phyloP scores from a whole-genome alignment of 495 filamentous ascomycete species.

The Daldinia concentrica region DNA sequence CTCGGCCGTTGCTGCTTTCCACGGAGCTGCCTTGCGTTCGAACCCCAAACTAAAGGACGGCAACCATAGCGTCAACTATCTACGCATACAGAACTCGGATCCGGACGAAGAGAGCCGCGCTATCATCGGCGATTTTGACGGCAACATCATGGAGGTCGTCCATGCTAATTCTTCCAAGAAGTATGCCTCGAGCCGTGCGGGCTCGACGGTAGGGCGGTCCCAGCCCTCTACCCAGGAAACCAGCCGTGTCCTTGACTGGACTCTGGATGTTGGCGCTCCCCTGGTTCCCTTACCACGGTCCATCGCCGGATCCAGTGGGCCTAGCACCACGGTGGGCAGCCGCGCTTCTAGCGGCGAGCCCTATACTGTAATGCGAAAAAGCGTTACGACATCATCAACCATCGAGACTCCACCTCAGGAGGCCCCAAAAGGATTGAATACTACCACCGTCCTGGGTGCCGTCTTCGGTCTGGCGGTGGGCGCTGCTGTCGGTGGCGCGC shows the following conservation, averaged over 20 bases:
- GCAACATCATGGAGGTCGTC: slow-evolving; percentile 61
- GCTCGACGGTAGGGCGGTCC: slow-evolving; percentile 46
- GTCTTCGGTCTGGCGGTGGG: slow-evolving; percentile 77
- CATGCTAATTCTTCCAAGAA: slow-evolving; percentile 46
- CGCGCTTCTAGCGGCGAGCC: slow-evolving; percentile 37
- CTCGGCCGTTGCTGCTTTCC: slow-evolving; percentile 55
- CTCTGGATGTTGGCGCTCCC: slow-evolving; percentile 52
- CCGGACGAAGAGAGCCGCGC: slow-evolving; percentile 46
- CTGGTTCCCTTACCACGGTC: slow-evolving; percentile 40
- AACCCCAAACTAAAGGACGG: slow-evolving; percentile 43
- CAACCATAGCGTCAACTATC: slow-evolving; percentile 20
- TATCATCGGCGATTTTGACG: slow-evolving; percentile 59
- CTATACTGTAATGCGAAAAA: slow-evolving; percentile 45
- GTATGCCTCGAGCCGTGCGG: slow-evolving; percentile 47
- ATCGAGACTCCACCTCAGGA: slow-evolving; percentile 47
- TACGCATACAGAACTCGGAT: slow-evolving; percentile 34
- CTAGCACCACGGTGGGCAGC: slow-evolving; percentile 36
- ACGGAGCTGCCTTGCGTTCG: slow-evolving; percentile 53
- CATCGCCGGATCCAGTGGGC: slow-evolving; percentile 28
- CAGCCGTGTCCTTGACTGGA: slow-evolving; percentile 61
- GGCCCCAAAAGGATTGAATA: slow-evolving; percentile 50
- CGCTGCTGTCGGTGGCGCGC: slow-evolving; percentile 75
- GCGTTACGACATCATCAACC: slow-evolving; percentile 50
- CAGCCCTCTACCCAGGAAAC: slow-evolving; percentile 54
- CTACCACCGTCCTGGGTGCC: slow-evolving; percentile 61